Evolutionary conservation across 768 basidiomycete genomes (phyloP).

Genomic region (Pulveroboletus frians): DNA sequence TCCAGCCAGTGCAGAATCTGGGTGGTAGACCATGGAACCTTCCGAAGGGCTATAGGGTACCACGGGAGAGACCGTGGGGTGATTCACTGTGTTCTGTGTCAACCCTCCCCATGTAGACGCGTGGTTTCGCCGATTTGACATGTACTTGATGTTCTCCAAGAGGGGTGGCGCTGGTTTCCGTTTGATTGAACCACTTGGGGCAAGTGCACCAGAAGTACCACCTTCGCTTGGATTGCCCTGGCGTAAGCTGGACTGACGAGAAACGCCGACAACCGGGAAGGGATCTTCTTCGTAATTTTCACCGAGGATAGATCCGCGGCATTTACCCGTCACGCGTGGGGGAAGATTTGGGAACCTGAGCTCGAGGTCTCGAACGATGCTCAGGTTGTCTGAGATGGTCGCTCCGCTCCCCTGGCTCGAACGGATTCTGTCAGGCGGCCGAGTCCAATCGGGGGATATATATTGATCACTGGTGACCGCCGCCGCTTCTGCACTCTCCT

Average conservation of each 20-base stretch:
- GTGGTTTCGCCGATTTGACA: conserved; percentile 4
- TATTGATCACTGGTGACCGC: not conserved
- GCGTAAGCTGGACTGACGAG: conserved; percentile 21
- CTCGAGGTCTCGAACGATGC: conserved; percentile 47
- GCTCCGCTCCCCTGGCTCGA: conserved; percentile 19
- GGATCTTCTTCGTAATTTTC: conserved; percentile 21
- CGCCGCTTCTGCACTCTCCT: conserved; percentile 16
- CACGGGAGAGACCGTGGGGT: conserved; percentile 1
- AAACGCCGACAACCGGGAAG: conserved; percentile 21
- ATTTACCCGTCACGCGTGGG: conserved; percentile 27
- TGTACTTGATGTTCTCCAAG: conserved; percentile 13
- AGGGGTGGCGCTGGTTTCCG: conserved; percentile 29
- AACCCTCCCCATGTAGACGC: conserved; percentile 25
- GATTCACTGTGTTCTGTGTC: not conserved
- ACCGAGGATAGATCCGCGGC: conserved; percentile 23
- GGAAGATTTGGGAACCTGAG: conserved; percentile 52
- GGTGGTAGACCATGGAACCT: not conserved
- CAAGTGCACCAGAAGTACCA: conserved; percentile 1
- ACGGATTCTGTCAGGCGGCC: conserved; percentile 6
- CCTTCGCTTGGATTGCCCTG: conserved; percentile 11
- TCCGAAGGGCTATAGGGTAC: conserved; percentile 7
- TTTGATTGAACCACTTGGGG: conserved; percentile 23
- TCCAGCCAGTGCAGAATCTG: not conserved
- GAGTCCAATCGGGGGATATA: conserved; percentile 10
- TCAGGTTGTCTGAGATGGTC: conserved; percentile 39